Evolutionary conservation across 768 basidiomycete species (phyloP), one percentile per base, ranked within the genome.

Genomic region (Podaxis mareebaensis): DNA sequence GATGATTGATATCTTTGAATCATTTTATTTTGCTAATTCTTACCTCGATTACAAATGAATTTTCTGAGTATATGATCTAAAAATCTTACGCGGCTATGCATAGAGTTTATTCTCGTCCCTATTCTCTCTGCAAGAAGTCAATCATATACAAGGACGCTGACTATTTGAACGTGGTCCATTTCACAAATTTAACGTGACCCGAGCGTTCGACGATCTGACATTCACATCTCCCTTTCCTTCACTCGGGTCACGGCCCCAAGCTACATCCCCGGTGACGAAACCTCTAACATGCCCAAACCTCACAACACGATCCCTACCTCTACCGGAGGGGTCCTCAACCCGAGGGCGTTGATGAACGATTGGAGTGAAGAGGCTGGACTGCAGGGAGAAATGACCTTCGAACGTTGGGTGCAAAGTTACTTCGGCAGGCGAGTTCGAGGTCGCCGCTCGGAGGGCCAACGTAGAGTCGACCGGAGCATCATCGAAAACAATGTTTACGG

Each of bases 331-430:
- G 26, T 63, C 61, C 36, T 63, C 61, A 38, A 63, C 61, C 3
- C 13, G 8, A 8, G 40, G 53, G 17, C 20, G 54, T 36, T 57
- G 17, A n/a, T 57, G 44, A 38, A 63, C 38, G 17, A 51, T n/a
- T 3, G 61, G 46, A 13, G 22, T 57, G 33, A 63, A 51, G 20
- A 48, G 33, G 24, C 17, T 36, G 7, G 61, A 56, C 13, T 28
- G 36, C 12, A 63, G 52, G 7, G 33, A 17, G 38, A 63, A 63
- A 8, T 51, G 61, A 10, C 61, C 61, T 40, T 63, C 54, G 22
- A 63, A 63, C 17, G 61, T 63, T 11, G 54, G 55, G 20, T 63
- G 54, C n/a, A 63, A n/a, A 28, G 24, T 22, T 20, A 63, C 54
- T 12, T 56, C 36, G n/a, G 61, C 61, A n/a, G 54, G 46, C 12